Base-by-base conservation (phyloP, 2,329 filamentous ascomycete genomes). In the Exutisphaerella laricina region DNA sequence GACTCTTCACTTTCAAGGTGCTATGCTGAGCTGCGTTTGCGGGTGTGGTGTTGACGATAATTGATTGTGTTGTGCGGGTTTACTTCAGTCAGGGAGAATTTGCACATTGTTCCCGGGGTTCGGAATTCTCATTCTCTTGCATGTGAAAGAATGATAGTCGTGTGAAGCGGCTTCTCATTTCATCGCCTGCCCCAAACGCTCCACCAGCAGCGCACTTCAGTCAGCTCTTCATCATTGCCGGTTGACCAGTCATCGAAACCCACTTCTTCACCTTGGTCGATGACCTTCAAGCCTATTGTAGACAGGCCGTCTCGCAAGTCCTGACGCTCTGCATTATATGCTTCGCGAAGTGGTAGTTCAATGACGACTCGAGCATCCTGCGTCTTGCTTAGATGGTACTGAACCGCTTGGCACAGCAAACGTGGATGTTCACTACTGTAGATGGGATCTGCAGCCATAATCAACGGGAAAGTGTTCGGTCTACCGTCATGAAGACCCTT, bases 401-500 rank as follows among this genome's bases (percentile, higher is more conserved):
- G 66, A 32, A 97, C 80, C 10, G 85, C 82, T 10, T 79, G 71
- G 0, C 82, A 80, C 16, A 97, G 74, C 57, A 92, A 77, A 3
- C 64, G 66, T 0, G 90, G 88, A 59, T 97, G 92, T 3, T 85
- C 76, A 36, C 88, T 76, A 33, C 89, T 88, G 65, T 97, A 97
- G 14, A 98, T 70, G 0, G 87, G 78, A 63, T 98, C 92, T 2
- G 90, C 88, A 2, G 80, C 87, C 2, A 98, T 73, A 31, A 97
- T 79, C 41, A 95, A 69, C 9, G 64, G 60, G 50, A 72, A 73
- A 12, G 55, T 62, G n/a, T 58, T 46, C 20, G 40, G 36, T 14
- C 37, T 32, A 14, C 47, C 46, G 16, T 37, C 17, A 26, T 41
- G 40, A 7, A 26, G 25, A 5, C 36, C 46, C 6, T 54, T 41